These are phyloP conservation scores for Symbiodinium pilosum DNA, from an alignment of 73 alveolate genomes.

Conservation along the genomic window DNA sequence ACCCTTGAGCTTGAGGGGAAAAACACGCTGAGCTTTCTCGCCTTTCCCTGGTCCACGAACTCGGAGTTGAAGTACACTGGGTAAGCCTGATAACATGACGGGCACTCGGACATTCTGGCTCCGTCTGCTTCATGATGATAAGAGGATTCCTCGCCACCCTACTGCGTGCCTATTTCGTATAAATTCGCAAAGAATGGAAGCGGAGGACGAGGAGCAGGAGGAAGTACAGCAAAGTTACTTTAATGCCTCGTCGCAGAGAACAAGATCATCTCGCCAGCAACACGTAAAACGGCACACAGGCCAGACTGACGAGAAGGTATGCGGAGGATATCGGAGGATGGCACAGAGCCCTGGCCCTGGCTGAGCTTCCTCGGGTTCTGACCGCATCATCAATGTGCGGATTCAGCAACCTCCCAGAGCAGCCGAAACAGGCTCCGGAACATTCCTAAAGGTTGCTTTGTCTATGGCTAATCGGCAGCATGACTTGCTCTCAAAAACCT, in stretches of 20 bases:
- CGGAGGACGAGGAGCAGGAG: no score
- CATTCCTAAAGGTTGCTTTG: not conserved
- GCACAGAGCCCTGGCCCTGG: not conserved
- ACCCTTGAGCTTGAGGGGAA: not conserved
- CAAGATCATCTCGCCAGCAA: not conserved
- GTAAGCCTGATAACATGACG: slow-evolving; percentile 21
- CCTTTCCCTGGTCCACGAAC: slow-evolving; percentile 84
- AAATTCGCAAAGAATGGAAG: not conserved
- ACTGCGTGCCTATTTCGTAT: not conserved
- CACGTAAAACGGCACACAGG: no score
- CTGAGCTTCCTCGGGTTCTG: not conserved
- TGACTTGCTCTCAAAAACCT: not conserved
- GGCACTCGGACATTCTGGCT: not conserved
- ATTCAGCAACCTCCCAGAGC: slow-evolving; percentile 52
- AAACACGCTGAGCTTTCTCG: not conserved
- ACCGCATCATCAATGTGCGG: slow-evolving; percentile 93
- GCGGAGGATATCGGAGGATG: no score
- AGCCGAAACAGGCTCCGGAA: not conserved
- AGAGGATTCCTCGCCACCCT: not conserved
- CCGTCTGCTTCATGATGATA: not conserved
- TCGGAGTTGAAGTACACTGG: slow-evolving; percentile 84
- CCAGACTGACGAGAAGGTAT: no score
- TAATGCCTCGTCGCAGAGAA: not conserved
- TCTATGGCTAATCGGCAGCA: no score
- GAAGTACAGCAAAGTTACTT: no score